phyloP scores from a whole-genome alignment of 1,284 basidiomycete genomes.

The Inonotus hispidus region DNA sequence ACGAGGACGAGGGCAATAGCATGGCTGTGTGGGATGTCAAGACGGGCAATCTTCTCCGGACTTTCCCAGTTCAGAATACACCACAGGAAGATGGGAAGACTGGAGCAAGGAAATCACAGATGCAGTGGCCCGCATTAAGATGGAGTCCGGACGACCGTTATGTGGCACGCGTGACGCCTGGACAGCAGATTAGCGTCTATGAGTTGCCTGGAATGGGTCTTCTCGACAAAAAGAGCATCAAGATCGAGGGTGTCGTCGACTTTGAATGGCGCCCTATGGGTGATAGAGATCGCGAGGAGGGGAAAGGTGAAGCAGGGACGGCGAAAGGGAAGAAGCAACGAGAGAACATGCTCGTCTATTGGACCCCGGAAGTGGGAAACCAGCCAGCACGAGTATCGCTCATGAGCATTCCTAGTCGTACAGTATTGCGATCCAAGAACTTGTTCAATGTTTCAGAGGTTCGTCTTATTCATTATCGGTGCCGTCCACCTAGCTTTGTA shows the following conservation, averaged over 20 bases:
- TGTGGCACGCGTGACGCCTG: slow-evolving; percentile 85
- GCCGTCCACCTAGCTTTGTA: slow-evolving; percentile 1
- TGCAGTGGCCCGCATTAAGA: slow-evolving; percentile 95
- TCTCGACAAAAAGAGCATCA: slow-evolving; percentile 95
- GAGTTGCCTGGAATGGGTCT: slow-evolving; percentile 93
- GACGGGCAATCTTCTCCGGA: slow-evolving; percentile 87
- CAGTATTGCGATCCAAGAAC: slow-evolving; percentile 91
- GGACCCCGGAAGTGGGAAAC: slow-evolving; percentile 96
- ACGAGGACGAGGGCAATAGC: slow-evolving; percentile 95
- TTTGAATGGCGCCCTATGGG: slow-evolving; percentile 98
- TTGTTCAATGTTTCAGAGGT: slow-evolving; percentile 98
- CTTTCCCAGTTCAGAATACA: slow-evolving; percentile 68
- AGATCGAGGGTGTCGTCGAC: slow-evolving; percentile 97
- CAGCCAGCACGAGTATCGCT: slow-evolving; percentile 97
- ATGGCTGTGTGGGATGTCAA: slow-evolving; percentile 98
- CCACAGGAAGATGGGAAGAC: slow-evolving; percentile 31
- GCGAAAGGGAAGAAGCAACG: slow-evolving; percentile 57
- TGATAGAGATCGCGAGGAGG: slow-evolving; percentile 79
- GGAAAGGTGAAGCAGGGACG: slow-evolving; percentile 33
- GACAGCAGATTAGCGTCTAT: slow-evolving; percentile 94
- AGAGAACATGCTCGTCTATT: slow-evolving; percentile 96
- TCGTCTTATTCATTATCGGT: slow-evolving; percentile 27
- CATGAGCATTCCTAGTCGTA: slow-evolving; percentile 83
- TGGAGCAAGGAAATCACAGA: slow-evolving; percentile 64
- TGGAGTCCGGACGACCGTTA: slow-evolving; percentile 98